Evolutionary conservation across 805 yeast genomes (phyloP).

Genomic region (Wickerhamomyces mucosus): DNA sequence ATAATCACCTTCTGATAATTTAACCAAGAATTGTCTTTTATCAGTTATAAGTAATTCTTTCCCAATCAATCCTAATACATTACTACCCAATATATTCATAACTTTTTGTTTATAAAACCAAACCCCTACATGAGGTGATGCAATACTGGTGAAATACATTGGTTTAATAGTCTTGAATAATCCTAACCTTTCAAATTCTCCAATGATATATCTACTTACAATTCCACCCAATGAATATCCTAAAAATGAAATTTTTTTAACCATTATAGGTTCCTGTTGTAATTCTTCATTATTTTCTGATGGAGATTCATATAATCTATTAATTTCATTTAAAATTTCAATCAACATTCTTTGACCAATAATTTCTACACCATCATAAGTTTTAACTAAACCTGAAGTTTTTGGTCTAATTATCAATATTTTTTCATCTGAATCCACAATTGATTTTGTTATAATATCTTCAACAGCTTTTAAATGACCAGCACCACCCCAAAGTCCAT

Average conservation of each 20-base stretch:
- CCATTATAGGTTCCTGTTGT: slow-evolving; percentile 1
- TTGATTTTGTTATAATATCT: slow-evolving; percentile 28
- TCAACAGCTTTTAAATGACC: slow-evolving; percentile 43
- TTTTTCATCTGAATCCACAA: slow-evolving; percentile 32
- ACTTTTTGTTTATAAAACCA: slow-evolving; percentile 33
- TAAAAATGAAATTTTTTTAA: slow-evolving; percentile 56
- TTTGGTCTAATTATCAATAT: slow-evolving; percentile 40
- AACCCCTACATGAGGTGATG: slow-evolving; percentile 69
- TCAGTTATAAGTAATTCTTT: slow-evolving; percentile 56
- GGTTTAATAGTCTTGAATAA: slow-evolving; percentile 56
- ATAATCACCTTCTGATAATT: slow-evolving; percentile 31
- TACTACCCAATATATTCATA: slow-evolving; percentile 45
- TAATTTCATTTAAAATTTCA: slow-evolving; percentile 46
- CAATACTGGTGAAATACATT: slow-evolving; percentile 53
- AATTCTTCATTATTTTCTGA: slow-evolving; percentile 2
- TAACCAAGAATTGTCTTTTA: slow-evolving; percentile 33
- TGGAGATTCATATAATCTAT: slow-evolving; percentile 19
- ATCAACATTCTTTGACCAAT: slow-evolving; percentile 61
- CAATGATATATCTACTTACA: slow-evolving; percentile 72
- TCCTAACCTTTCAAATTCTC: slow-evolving; percentile 47
- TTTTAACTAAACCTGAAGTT: slow-evolving; percentile 59
- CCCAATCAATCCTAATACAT: slow-evolving; percentile 59
- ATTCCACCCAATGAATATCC: slow-evolving; percentile 92
- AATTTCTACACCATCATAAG: slow-evolving; percentile 78
- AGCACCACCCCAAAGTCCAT: slow-evolving; percentile 72